These are phyloP conservation scores for Wickerhamomyces chambardii DNA, from an alignment of 805 yeast species.

Conservation along the genomic window DNA sequence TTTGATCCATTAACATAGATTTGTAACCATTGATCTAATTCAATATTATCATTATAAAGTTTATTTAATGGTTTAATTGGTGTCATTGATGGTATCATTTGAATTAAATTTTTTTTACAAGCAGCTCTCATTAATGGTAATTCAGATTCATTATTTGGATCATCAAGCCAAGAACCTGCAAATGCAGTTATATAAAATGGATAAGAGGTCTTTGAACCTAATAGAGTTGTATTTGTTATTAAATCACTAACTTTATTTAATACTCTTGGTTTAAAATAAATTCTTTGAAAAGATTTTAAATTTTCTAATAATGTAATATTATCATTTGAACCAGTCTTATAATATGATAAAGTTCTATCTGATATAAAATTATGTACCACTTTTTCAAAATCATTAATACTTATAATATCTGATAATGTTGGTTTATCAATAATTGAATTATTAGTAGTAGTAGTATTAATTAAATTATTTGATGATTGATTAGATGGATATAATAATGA, in stretches of 20 bases:
- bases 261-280: slow-evolving; percentile 37
- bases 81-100: slow-evolving; percentile 37
- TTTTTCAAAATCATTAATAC: too few relatives aligned
- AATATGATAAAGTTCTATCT: slow-evolving; percentile 30
- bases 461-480: too few relatives aligned
- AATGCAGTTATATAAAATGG: slow-evolving; percentile 44
- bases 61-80: slow-evolving; percentile 29
- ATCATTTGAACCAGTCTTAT: slow-evolving; percentile 41
- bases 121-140: slow-evolving; percentile 30
- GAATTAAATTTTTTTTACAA: slow-evolving; percentile 30
- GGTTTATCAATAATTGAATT: too few relatives aligned
- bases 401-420: too few relatives aligned
- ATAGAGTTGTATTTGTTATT: slow-evolving; percentile 35
- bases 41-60: slow-evolving; percentile 20
- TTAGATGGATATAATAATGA: too few relatives aligned
- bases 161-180: slow-evolving; percentile 31
- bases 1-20: slow-evolving; percentile 35
- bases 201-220: slow-evolving; percentile 33
- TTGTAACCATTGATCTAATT: slow-evolving; percentile 38
- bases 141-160: slow-evolving; percentile 28
- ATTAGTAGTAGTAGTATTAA: too few relatives aligned
- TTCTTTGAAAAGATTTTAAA: slow-evolving; percentile 28
- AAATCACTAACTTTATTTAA: slow-evolving; percentile 23
- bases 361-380: slow-evolving; percentile 16
- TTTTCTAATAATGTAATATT: slow-evolving; percentile 36